phyloP scores from a whole-genome alignment of 768 basidiomycete species.

The Gymnopilus dilepis region DNA sequence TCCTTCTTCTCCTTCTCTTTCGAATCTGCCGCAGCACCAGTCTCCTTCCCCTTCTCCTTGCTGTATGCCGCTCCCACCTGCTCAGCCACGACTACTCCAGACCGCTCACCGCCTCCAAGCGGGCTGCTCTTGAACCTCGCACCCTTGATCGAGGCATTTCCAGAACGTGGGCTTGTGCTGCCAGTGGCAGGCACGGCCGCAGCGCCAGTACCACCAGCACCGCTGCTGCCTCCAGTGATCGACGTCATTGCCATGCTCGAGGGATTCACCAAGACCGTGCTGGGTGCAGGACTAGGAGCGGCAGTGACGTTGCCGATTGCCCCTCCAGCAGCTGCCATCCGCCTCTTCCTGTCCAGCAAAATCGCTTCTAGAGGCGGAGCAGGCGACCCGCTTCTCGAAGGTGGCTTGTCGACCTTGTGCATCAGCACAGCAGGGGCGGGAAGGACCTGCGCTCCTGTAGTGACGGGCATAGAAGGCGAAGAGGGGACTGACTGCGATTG shows the following conservation, averaged over 20 bases:
- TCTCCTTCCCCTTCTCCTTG: slow-evolving; percentile 17
- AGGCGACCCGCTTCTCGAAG: slow-evolving; percentile 41
- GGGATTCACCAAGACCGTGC: not conserved
- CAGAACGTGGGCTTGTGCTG: not conserved
- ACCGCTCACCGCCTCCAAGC: slow-evolving; percentile 46
- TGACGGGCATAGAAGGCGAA: not conserved
- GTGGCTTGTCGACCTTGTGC: slow-evolving; percentile 8
- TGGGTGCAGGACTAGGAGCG: slow-evolving; percentile 15
- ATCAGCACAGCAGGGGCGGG: not conserved
- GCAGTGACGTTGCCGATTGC: not conserved
- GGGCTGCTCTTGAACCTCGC: slow-evolving; percentile 79
- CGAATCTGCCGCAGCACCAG: slow-evolving; percentile 20
- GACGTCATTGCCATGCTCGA: not conserved
- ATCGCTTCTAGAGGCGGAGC: slow-evolving; percentile 69
- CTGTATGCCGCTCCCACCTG: slow-evolving; percentile 43
- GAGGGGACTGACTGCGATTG: not conserved
- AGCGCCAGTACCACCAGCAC: not conserved
- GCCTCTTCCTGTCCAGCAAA: slow-evolving; percentile 67
- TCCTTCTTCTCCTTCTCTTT: slow-evolving; percentile 15
- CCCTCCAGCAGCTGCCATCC: slow-evolving; percentile 34
- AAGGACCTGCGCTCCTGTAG: not conserved
- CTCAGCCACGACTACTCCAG: slow-evolving; percentile 55
- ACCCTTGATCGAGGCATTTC: slow-evolving; percentile 43
- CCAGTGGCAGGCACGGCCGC: slow-evolving; percentile 4
- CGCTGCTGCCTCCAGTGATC: not conserved